phyloP scores from a whole-genome alignment of 2,329 filamentous ascomycete species.

The Ophiostoma pallidulum region DNA sequence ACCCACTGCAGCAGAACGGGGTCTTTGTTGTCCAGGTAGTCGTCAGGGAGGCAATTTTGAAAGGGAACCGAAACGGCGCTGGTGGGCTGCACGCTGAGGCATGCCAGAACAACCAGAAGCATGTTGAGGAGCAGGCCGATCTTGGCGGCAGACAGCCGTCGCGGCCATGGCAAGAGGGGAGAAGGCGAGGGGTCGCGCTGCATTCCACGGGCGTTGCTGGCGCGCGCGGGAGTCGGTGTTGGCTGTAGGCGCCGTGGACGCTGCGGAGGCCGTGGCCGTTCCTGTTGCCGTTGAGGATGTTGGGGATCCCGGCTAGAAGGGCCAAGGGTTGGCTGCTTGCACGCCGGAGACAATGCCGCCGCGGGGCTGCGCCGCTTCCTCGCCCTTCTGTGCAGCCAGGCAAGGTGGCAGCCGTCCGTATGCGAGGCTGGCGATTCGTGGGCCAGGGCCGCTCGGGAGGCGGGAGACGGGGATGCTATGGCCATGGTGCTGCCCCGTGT shows the following conservation, averaged over 20 bases:
- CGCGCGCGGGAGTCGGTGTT: neutral
- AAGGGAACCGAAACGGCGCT: constrained; percentile 64
- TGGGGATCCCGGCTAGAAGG: no score
- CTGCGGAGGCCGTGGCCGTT: no score
- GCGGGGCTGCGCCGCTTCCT: no score
- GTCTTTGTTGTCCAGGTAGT: constrained; percentile 33
- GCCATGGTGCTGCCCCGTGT: no score
- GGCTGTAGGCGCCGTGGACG: neutral
- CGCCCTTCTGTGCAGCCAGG: no score
- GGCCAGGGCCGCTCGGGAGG: no score
- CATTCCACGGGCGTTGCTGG: constrained; percentile 1
- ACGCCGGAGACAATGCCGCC: no score
- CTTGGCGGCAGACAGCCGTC: neutral
- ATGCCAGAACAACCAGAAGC: constrained; percentile 31
- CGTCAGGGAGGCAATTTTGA: constrained; percentile 68
- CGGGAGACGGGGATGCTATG: no score
- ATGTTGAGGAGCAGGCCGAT: constrained; percentile 15
- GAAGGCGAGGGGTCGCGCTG: neutral
- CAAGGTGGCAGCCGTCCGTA: no score
- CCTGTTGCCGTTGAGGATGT: no score
- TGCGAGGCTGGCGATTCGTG: no score
- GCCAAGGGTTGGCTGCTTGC: no score
- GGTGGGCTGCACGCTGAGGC: constrained; percentile 32
- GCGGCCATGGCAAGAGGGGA: neutral
- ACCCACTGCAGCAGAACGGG: constrained; percentile 67